Evolutionary conservation across 768 basidiomycete genomes (phyloP), one percentile per base, ranked within the genome.

Genomic region (Boletellus emodensis): DNA sequence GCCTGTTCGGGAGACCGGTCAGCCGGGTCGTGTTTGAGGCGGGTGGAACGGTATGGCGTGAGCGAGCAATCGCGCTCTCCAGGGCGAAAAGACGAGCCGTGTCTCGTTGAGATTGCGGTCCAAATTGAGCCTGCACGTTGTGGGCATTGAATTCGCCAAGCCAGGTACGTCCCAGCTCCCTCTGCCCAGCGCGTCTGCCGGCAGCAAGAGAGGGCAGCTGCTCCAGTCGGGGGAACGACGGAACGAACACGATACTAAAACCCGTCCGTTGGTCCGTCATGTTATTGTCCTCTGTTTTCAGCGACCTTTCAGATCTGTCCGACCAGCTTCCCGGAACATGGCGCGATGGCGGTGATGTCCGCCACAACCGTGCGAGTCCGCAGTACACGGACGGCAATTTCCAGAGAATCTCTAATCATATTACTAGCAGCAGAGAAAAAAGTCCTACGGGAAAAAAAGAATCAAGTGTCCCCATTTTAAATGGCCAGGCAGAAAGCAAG

Each of bases 301-400:
- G n/a, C n/a, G 26, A 48, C 2, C 32, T 20, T 43, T 46, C 32
- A 41, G 35, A 40, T 33, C 30, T 6, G 12, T 3, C 20, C 20
- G 2, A 40, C 63, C 63, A 46, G 49, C 55, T 63, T 26, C 63
- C 63, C 48, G 63, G 63, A 49, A 61, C 40, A 52, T 39, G 63
- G 63, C 63, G 64, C 61, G 33, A 53, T 52, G 48, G 52, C 56
- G 30, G 52, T 54, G 58, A 49, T 42, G 35, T 13, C 28, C 41
- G 41, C 30, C 15, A 17, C 20, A 13, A 20, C 30, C 11, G 30
- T 30, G 22, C 39, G 13, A 24, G 20, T 18, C 14, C 22, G 17
- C 17, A 38, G 37, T 15, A 8, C 1, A 5, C 6, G 11, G 32
- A 44, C 6, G 24, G 36, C 28, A 22, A 17, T 48, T 26, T 40